Base-by-base conservation (phyloP, 257 asterid species). In the Linderniella brevidens region DNA sequence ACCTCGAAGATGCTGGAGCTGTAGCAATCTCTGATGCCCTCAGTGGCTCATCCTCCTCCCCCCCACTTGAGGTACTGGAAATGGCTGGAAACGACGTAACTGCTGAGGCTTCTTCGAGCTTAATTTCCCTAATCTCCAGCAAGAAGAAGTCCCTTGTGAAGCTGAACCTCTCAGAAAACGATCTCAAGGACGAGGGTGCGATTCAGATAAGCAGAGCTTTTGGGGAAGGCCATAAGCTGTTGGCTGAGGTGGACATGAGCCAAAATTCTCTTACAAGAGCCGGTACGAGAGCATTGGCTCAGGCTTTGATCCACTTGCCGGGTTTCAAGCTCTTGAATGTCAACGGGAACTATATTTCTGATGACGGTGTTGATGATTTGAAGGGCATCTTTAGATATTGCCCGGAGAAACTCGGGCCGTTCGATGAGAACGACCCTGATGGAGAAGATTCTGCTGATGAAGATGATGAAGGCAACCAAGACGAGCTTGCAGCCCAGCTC, bases 41-140 rank as follows among this genome's bases (percentile, higher is more conserved):
- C n/a, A 76, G 64, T 52, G 74, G 60, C 7, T 56, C n/a, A n/a
- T n/a, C n/a, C n/a, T n/a, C 93, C 0, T 78, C 96, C 19, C 78
- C 87, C 42, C 65, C 67, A 36, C 96, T 88, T 4, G 48, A 12
- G 54, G 77, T 84, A 49, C 57, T 88, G 66, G 98, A 88, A 59
- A 72, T 88, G 78, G 94, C 93, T 42, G 98, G 98, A 55, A 88
- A 88, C 47, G 98, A 88, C 52, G 70, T 88, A 58, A 80, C 96
- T 36, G 77, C 81, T 8, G 74, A 74, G 53, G 82, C 79, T 49
- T 90, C 92, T 47, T 38, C 86, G 1, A 53, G 70, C 63, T 49
- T 88, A 51, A 82, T 85, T 53, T 72, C 68, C 53, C 81, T 81
- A 61, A 56, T 88, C 37, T 62, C 76, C 52, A 59, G 15, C 32